phyloP scores from a whole-genome alignment of 1,284 basidiomycete genomes.

The Pseudozyma hubeiensis region DNA sequence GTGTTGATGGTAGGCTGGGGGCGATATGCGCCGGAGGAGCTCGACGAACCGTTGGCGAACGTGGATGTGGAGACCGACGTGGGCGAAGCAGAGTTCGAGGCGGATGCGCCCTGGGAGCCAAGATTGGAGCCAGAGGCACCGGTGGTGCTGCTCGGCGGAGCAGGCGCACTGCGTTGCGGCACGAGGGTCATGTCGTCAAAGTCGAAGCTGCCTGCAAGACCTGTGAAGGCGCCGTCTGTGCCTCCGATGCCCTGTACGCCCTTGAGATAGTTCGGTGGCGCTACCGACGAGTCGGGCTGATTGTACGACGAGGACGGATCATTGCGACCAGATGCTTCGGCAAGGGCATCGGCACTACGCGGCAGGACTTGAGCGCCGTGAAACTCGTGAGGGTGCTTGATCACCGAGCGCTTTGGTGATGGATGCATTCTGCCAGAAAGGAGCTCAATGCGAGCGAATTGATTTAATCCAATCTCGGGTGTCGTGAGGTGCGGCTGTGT shows the following conservation, averaged over 20 bases:
- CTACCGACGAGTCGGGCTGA: slow-evolving; percentile 15
- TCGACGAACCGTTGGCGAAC: slow-evolving; percentile 27
- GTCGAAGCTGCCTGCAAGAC: slow-evolving; percentile 36
- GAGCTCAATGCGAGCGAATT: slow-evolving; percentile 1
- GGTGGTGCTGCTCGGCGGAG: slow-evolving; percentile 36
- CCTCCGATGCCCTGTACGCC: slow-evolving; percentile 36
- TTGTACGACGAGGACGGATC: slow-evolving; percentile 11
- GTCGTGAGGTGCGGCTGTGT: background rate
- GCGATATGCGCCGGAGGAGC: slow-evolving; percentile 32
- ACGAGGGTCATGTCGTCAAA: slow-evolving; percentile 52
- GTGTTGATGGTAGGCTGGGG: slow-evolving; percentile 41
- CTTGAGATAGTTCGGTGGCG: slow-evolving; percentile 42
- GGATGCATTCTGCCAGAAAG: slow-evolving; percentile 38
- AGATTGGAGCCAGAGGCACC: slow-evolving; percentile 10
- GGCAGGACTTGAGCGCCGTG: slow-evolving; percentile 58
- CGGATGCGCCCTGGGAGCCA: slow-evolving; percentile 5
- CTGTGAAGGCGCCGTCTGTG: slow-evolving; percentile 29
- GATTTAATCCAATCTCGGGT: background rate
- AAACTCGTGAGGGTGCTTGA: slow-evolving; percentile 62
- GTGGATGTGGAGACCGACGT: slow-evolving; percentile 13
- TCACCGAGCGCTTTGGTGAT: slow-evolving; percentile 58
- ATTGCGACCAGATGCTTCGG: slow-evolving; percentile 21
- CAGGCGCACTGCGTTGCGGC: slow-evolving; percentile 61
- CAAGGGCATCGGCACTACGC: slow-evolving; percentile 43
- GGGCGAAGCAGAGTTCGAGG: slow-evolving; percentile 23